A percentile compares a stretch with the other conserved stretches of the same genome.
phyloP scores from a whole-genome alignment of 75 land plant genomes.

The Larix kaempferi region DNA sequence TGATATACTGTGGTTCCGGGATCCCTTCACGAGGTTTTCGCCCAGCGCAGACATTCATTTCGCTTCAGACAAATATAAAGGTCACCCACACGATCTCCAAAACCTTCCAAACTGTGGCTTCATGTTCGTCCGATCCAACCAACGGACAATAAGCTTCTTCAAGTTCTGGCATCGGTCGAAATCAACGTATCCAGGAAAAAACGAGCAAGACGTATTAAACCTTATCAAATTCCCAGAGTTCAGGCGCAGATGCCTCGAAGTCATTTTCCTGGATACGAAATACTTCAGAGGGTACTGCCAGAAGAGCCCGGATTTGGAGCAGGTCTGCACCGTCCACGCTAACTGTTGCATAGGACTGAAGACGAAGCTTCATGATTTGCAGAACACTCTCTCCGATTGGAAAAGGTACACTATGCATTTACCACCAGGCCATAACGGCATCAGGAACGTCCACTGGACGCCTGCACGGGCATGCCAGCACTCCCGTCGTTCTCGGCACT shows the following conservation, averaged over 20 bases:
- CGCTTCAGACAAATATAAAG: slow-evolving; percentile 45
- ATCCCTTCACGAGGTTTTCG: slow-evolving; percentile 27
- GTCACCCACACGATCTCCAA: slow-evolving; percentile 24
- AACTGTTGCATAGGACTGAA: slow-evolving; percentile 47
- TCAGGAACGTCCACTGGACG: not conserved
- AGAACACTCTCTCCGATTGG: slow-evolving; percentile 35
- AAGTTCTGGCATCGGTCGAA: slow-evolving; percentile 44
- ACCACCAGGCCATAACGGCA: no score
- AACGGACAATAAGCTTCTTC: slow-evolving; percentile 41
- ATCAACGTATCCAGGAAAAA: slow-evolving; percentile 14
- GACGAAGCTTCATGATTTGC: slow-evolving; percentile 37
- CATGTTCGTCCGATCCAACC: slow-evolving; percentile 40
- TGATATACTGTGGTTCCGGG: slow-evolving; percentile 9
- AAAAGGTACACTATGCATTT: not conserved
- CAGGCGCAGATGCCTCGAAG: slow-evolving; percentile 22
- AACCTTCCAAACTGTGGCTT: slow-evolving; percentile 60
- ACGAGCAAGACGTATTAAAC: slow-evolving; percentile 62
- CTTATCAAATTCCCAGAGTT: slow-evolving; percentile 25
- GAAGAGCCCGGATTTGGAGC: slow-evolving; percentile 18
- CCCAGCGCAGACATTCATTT: slow-evolving; percentile 39
- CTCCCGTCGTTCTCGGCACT: no score
- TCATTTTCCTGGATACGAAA: slow-evolving; percentile 42
- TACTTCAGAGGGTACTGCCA: slow-evolving; percentile 61
- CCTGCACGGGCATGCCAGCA: not conserved
- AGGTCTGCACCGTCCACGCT: slow-evolving; percentile 51